Base-by-base conservation (phyloP, 2,329 filamentous ascomycete genomes). In the Neofusicoccum umdonicola region DNA sequence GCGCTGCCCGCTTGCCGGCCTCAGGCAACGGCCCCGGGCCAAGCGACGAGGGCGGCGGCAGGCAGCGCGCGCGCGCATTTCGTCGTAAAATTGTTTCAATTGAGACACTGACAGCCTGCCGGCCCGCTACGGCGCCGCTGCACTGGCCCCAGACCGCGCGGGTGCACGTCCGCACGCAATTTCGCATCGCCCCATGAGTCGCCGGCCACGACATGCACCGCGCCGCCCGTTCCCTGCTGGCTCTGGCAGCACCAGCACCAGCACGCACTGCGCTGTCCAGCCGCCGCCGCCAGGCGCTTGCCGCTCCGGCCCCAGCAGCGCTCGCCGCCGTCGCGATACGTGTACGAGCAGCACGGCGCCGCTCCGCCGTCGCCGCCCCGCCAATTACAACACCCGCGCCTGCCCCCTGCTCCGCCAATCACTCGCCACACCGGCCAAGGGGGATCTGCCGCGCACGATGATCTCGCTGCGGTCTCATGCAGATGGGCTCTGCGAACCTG, bases 331-430 rank as follows among this genome's bases (percentile, higher is more conserved):
- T 57, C 35, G 12, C 22, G 51, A 19, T 11, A 5, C 12, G 22
- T 42, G 9, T 22, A 22, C 19, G 19, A 22, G 19, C 19, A 22
- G 52, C 27, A 8, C 31, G 15, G 37, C 39, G 54, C 42, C 37
- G 9, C 15, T 37, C 27, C 41, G n/a, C 22, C 39, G 27, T 35
- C 31, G 41, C 56, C 22, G 15, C 56, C 19, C 41, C 31, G 17
- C 41, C 27, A 17, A 45, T 60, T 19, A 37, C 19, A 22, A 22
- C 2, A 22, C 56, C 19, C 47, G 42, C 56, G 31, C 56, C 27
- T 47, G 56, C 27, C 56, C 56, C 56, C 56, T 60, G 56, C 56
- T 44, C 52, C 56, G 56, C 56, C 56, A 60, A 60, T 60, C 56
- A 60, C n/a, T 47, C 56, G 56, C 27, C 56, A 47, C 56, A 45